A percentile compares a stretch with the other conserved stretches of the same genome.
These are phyloP conservation scores for Verticillium tricorpus DNA, from an alignment of 2,329 filamentous ascomycete species.

Conservation along the genomic window DNA sequence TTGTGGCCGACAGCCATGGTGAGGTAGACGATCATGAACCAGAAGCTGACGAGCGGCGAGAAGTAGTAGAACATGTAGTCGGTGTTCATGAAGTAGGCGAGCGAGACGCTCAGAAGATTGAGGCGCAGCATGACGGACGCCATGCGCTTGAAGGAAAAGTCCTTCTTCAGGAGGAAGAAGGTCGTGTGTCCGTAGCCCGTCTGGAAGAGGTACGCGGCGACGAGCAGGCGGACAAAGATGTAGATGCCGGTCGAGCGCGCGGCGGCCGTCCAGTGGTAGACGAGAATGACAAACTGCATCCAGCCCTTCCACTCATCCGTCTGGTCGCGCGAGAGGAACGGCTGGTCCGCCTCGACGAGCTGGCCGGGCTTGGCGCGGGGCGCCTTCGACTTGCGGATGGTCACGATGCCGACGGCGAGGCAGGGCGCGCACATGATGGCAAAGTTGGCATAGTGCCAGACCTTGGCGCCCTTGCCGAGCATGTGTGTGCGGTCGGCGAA, in stretches of 20 bases:
- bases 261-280: slow-evolving; percentile 55
- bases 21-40: slow-evolving; percentile 52
- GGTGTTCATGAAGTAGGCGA: slow-evolving; percentile 53
- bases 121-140: slow-evolving; percentile 42
- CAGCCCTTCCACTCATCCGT: slow-evolving; percentile 63
- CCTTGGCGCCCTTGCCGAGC: slow-evolving; percentile 16
- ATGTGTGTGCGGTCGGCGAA: slow-evolving; percentile 22
- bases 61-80: slow-evolving; percentile 51
- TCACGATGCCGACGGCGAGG: background rate
- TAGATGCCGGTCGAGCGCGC: slow-evolving; percentile 46
- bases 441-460: background rate
- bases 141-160: slow-evolving; percentile 52
- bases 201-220: slow-evolving; percentile 57
- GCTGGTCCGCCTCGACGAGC: slow-evolving; percentile 11
- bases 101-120: slow-evolving; percentile 47
- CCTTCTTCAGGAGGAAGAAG: slow-evolving; percentile 49
- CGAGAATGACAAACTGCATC: slow-evolving; percentile 49
- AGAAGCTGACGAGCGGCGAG: slow-evolving; percentile 54
- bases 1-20: slow-evolving; percentile 39
- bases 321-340: slow-evolving; percentile 44
- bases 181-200: slow-evolving; percentile 57
- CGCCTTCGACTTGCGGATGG: slow-evolving; percentile 1
- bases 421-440: slow-evolving; percentile 1
- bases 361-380: slow-evolving; percentile 7
- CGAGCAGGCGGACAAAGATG: slow-evolving; percentile 47